A percentile compares a stretch with the other conserved stretches of the same genome.
Evolutionary conservation across 2,329 filamentous ascomycete genomes (phyloP).

Genomic region (Nigrospora sphaerica): DNA sequence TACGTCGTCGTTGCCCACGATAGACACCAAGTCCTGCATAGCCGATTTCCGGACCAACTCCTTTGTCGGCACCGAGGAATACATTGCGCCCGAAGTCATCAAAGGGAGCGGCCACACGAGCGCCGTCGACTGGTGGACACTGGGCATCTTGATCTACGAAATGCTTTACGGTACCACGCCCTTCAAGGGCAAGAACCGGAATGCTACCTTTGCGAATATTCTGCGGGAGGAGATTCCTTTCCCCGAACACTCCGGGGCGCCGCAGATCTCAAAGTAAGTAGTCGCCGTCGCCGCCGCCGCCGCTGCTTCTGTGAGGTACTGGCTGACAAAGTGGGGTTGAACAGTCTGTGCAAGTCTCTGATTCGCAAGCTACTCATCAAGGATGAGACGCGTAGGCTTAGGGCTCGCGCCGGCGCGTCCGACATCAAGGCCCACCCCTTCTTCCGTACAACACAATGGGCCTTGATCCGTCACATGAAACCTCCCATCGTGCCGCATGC

Average conservation of each 20-base stretch:
- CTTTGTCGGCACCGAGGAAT: constrained; percentile 97
- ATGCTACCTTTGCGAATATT: constrained; percentile 97
- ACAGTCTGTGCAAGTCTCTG: constrained; percentile 87
- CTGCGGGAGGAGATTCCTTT: constrained; percentile 92
- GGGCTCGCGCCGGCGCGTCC: constrained; percentile 88
- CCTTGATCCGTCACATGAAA: constrained; percentile 93
- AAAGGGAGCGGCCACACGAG: constrained; percentile 98
- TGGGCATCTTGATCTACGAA: constrained; percentile 95
- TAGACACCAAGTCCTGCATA: constrained; percentile 97
- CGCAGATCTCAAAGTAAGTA: constrained; percentile 86
- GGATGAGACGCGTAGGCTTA: constrained; percentile 87
- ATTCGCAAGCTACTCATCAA: constrained; percentile 97
- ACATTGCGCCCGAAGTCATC: constrained; percentile 97
- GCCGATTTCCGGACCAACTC: constrained; percentile 97
- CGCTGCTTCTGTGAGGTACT: not conserved
- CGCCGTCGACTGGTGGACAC: constrained; percentile 98
- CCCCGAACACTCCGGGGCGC: constrained; percentile 76
- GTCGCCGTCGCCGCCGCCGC: not conserved
- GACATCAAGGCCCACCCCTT: constrained; percentile 96
- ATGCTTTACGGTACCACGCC: constrained; percentile 98
- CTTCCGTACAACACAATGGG: constrained; percentile 95
- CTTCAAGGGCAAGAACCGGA: constrained; percentile 98
- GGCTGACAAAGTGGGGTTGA: not conserved
- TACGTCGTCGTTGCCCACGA: constrained; percentile 82
- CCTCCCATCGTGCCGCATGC: constrained; percentile 93